phyloP scores from a whole-genome alignment of 257 asterid genomes.

The Fraxinus excelsior region DNA sequence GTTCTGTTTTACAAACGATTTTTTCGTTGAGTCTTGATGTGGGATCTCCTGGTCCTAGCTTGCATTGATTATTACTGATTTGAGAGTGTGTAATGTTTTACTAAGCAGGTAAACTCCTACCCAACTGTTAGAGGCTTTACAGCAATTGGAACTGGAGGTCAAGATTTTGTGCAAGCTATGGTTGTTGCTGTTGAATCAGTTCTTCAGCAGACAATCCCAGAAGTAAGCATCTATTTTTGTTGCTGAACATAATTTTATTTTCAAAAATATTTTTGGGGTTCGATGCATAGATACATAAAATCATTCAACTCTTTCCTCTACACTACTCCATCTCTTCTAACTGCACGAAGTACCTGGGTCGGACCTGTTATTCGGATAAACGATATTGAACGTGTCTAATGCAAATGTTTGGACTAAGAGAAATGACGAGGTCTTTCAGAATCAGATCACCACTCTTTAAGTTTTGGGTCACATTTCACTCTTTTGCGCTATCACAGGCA shows the following conservation, averaged over 20 bases:
- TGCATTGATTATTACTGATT: constrained; percentile 8
- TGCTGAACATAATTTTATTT: not conserved
- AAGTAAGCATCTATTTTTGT: constrained; percentile 47
- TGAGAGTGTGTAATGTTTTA: constrained; percentile 8
- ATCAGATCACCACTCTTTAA: not conserved
- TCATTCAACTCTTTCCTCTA: not conserved
- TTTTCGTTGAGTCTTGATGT: not conserved
- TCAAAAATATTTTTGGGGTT: constrained; percentile 10
- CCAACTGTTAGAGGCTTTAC: constrained; percentile 93
- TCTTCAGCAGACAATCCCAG: constrained; percentile 67
- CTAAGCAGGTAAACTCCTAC: constrained; percentile 74
- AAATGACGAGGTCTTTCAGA: not conserved
- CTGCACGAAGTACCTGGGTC: not conserved
- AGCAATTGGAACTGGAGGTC: constrained; percentile 95
- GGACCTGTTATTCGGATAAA: not conserved
- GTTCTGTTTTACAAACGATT: not conserved
- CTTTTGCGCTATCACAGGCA: too few relatives aligned
- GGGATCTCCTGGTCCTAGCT: constrained; percentile 18
- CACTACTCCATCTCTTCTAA: not conserved
- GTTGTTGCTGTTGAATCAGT: constrained; percentile 94
- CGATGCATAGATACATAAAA: constrained; percentile 8
- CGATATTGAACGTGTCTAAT: not conserved
- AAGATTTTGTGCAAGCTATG: constrained; percentile 94
- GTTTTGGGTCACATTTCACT: too few relatives aligned
- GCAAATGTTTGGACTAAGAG: not conserved